Evolutionary conservation across 305 asterid species (phyloP).

Genomic region (Euphrasia arctica): DNA sequence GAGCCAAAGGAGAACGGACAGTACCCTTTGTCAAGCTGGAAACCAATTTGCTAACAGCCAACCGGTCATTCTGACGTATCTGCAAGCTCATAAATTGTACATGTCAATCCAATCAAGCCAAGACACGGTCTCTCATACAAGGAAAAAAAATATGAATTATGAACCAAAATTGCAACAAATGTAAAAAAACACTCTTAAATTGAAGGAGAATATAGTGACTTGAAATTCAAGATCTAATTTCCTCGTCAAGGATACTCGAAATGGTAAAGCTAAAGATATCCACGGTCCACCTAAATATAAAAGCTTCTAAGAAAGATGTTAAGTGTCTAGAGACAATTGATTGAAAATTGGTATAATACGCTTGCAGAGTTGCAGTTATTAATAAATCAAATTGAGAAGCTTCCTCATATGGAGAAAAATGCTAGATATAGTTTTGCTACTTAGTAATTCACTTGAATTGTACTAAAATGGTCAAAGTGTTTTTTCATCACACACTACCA

Average conservation of each 20-base stretch:
- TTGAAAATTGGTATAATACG: neutral
- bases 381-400: neutral
- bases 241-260: no score
- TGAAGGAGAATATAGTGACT: neutral
- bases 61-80: conserved; percentile 92
- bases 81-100: conserved; percentile 29
- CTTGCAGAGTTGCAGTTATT: conserved; percentile 5
- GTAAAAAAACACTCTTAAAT: neutral
- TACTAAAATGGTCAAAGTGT: conserved; percentile 7
- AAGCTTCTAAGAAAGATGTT: neutral
- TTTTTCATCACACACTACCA: conserved; percentile 5
- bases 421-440: neutral
- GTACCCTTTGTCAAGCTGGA: conserved; percentile 88
- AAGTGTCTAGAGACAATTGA: neutral
- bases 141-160: conserved; percentile 2
- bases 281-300: conserved; percentile 12
- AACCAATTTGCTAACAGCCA: conserved; percentile 94
- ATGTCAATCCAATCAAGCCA: conserved; percentile 24
- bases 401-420: neutral
- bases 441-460: neutral
- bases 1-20: conserved; percentile 92
- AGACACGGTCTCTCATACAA: conserved; percentile 10
- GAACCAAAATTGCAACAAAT: conserved; percentile 6
- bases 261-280: neutral
- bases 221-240: no score